Conservation (phyloP, 352 stramenopile genomes). For the Pythium dissimile region DNA sequence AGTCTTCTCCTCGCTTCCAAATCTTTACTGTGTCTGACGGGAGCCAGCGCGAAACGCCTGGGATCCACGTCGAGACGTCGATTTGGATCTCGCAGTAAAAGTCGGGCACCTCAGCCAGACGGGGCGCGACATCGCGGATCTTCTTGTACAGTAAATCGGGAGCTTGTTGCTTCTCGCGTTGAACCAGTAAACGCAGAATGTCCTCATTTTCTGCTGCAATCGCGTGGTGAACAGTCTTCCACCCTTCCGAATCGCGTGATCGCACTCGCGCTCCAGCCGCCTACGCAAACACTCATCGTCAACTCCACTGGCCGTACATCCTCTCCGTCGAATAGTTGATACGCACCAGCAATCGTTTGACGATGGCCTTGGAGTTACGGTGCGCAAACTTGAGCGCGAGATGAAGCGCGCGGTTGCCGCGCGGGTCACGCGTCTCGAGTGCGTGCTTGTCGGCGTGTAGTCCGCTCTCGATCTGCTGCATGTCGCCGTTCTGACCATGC, state of each 20-base stretch:
- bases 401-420: slow-evolving; percentile 61
- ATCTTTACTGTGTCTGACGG: slow-evolving; percentile 75
- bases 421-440: slow-evolving; percentile 47
- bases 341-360: slow-evolving; percentile 50
- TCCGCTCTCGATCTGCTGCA: slow-evolving; percentile 45
- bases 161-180: slow-evolving; percentile 57
- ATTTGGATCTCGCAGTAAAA: slow-evolving; percentile 69
- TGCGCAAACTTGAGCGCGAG: slow-evolving; percentile 69
- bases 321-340: not conserved
- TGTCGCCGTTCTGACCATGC: slow-evolving; percentile 48
- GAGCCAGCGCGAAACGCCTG: slow-evolving; percentile 60
- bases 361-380: slow-evolving; percentile 46
- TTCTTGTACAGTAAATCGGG: slow-evolving; percentile 49
- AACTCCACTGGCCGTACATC: not conserved
- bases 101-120: slow-evolving; percentile 43
- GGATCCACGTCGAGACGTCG: slow-evolving; percentile 70
- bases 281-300: slow-evolving; percentile 18
- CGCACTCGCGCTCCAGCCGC: slow-evolving; percentile 56
- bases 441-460: slow-evolving; percentile 25
- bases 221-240: slow-evolving; percentile 65
- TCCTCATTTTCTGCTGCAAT: slow-evolving; percentile 63
- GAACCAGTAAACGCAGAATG: slow-evolving; percentile 45
- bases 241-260: slow-evolving; percentile 51
- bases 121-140: slow-evolving; percentile 39
- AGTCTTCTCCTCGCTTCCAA: slow-evolving; percentile 57